phyloP scores from a whole-genome alignment of 306 rosid genomes.

The Inga leiocalycina region DNA sequence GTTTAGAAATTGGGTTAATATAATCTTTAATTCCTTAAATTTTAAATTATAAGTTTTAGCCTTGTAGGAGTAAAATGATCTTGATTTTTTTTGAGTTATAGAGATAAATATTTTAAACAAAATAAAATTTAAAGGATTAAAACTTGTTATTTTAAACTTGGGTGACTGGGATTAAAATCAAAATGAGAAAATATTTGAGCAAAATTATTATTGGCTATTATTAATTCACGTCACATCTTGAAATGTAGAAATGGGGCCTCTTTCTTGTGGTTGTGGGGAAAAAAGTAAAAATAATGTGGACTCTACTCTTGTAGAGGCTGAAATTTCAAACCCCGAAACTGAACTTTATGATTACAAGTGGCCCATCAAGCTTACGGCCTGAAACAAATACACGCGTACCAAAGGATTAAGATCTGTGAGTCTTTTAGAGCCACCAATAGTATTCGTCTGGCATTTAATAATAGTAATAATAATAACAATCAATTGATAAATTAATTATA shows the following conservation, averaged over 20 bases:
- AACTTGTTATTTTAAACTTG: too few relatives aligned
- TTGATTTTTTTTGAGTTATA: rapidly evolving
- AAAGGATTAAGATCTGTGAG: background rate
- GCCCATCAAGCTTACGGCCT: background rate
- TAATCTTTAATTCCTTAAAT: too few relatives aligned
- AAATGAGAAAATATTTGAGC: too few relatives aligned
- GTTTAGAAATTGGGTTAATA: too few relatives aligned
- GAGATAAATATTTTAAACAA: rapidly evolving
- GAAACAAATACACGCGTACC: background rate
- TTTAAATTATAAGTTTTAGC: too few relatives aligned
- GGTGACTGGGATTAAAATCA: too few relatives aligned
- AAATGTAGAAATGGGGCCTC: background rate
- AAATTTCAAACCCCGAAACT: background rate
- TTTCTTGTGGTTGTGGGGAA: background rate
- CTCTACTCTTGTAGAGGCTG: background rate
- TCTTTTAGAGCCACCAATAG: background rate
- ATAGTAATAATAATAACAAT: too few relatives aligned
- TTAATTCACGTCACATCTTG: background rate
- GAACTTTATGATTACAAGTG: background rate
- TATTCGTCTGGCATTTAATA: too few relatives aligned
- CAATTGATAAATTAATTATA: too few relatives aligned
- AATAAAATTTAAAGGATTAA: too few relatives aligned
- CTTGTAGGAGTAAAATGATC: too few relatives aligned
- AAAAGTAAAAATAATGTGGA: background rate
- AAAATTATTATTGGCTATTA: background rate